Conservation (phyloP, 331 rosid species). For the Quercus tomentella region DNA sequence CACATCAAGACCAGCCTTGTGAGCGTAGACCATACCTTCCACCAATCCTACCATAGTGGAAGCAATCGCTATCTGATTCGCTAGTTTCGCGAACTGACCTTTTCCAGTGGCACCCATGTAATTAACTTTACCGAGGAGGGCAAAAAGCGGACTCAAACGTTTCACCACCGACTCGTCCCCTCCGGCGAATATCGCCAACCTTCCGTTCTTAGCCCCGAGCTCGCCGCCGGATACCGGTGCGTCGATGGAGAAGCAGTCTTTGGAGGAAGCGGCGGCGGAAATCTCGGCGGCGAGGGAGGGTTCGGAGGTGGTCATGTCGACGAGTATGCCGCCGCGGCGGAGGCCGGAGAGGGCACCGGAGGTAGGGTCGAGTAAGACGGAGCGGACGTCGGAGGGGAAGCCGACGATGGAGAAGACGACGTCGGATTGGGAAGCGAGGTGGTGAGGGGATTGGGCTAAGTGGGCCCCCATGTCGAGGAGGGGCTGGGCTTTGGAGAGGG, state of each 20-base stretch:
- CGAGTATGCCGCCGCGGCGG: slow-evolving; percentile 63
- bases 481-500: slow-evolving; percentile 77
- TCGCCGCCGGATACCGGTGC: slow-evolving; percentile 97
- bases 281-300: slow-evolving; percentile 88
- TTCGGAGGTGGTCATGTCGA: slow-evolving; percentile 95
- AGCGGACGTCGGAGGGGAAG: slow-evolving; percentile 90
- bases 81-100: slow-evolving; percentile 87
- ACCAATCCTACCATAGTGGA: slow-evolving; percentile 87
- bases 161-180: slow-evolving; percentile 48
- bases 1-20: slow-evolving; percentile 80
- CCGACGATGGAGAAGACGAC: slow-evolving; percentile 92
- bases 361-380: slow-evolving; percentile 68
- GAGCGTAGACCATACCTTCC: slow-evolving; percentile 85
- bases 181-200: slow-evolving; percentile 76
- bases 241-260: slow-evolving; percentile 56
- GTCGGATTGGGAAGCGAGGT: slow-evolving; percentile 72
- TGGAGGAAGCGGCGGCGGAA: slow-evolving; percentile 46
- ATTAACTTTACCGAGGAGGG: slow-evolving; percentile 66
- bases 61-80: slow-evolving; percentile 71
- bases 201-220: slow-evolving; percentile 70
- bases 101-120: slow-evolving; percentile 85
- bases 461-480: slow-evolving; percentile 76
- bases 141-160: slow-evolving; percentile 40
- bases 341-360: slow-evolving; percentile 82
- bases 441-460: slow-evolving; percentile 57